These are phyloP conservation scores for Coccinonectria pachysandricola DNA, from an alignment of 2,329 filamentous ascomycete species.

Conservation along the genomic window DNA sequence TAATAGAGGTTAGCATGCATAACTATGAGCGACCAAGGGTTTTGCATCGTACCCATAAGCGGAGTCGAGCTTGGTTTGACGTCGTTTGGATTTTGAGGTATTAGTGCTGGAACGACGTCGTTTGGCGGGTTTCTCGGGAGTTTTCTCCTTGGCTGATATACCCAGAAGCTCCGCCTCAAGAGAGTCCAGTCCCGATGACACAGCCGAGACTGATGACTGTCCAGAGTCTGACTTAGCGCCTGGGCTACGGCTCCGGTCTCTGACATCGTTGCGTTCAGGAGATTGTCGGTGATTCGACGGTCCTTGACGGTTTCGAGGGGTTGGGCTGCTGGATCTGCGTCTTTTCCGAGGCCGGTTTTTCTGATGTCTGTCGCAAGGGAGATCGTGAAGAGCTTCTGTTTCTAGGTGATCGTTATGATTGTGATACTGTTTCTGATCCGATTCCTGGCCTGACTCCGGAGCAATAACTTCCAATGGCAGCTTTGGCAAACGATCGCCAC, in stretches of 20 bases:
- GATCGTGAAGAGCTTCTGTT: no score
- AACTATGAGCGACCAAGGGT: background rate
- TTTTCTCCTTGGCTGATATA: constrained; percentile 21
- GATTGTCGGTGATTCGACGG: constrained; percentile 10
- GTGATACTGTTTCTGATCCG: no score
- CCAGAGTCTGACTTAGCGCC: no score
- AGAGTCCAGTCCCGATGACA: constrained; percentile 28
- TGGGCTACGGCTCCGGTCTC: constrained; percentile 10
- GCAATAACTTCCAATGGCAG: constrained; percentile 2
- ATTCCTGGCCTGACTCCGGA: no score
- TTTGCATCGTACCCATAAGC: constrained; percentile 26
- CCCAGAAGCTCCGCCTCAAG: constrained; percentile 29
- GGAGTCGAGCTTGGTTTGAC: constrained; percentile 26
- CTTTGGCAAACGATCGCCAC: constrained; percentile 12
- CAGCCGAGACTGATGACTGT: constrained; percentile 21
- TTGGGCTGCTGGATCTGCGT: constrained; percentile 10
- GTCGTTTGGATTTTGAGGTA: constrained; percentile 20
- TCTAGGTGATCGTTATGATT: no score
- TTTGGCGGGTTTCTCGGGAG: constrained; percentile 14
- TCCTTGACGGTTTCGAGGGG: constrained; percentile 3
- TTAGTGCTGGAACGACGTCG: constrained; percentile 12
- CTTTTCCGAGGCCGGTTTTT: constrained; percentile 11
- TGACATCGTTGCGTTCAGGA: constrained; percentile 4
- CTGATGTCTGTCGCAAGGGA: constrained; percentile 6
- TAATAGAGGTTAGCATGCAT: constrained; percentile 6